phyloP scores from a whole-genome alignment of 306 rosid species.

The Sindora glabra region DNA sequence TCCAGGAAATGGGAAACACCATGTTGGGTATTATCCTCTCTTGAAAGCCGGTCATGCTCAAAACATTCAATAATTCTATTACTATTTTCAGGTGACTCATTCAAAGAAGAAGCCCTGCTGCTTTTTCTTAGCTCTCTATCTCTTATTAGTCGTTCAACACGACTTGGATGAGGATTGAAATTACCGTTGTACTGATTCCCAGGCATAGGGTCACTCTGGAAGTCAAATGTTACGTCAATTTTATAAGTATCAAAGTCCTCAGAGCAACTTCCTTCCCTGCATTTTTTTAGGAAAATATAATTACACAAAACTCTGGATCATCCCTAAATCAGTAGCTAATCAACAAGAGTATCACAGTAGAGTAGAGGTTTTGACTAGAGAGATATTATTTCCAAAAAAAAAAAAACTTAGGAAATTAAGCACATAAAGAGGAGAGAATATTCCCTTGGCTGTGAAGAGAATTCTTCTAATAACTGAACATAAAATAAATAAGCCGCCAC shows the following conservation, averaged over 20 bases:
- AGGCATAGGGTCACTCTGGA: slow-evolving; percentile 63
- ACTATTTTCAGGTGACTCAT: slow-evolving; percentile 39
- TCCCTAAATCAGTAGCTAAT: slow-evolving; percentile 2
- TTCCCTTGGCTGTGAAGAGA: background rate
- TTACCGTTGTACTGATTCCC: slow-evolving; percentile 55
- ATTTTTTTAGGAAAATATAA: slow-evolving; percentile 17
- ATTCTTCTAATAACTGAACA: background rate
- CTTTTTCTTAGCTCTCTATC: slow-evolving; percentile 55
- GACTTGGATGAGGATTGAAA: slow-evolving; percentile 31
- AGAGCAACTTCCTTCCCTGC: slow-evolving; percentile 39
- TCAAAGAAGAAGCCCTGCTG: slow-evolving; percentile 30
- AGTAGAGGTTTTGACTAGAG: background rate
- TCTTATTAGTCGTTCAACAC: slow-evolving; percentile 60
- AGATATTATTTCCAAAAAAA: background rate
- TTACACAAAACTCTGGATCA: slow-evolving; percentile 11
- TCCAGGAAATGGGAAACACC: slow-evolving; percentile 31
- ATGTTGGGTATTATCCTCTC: slow-evolving; percentile 45
- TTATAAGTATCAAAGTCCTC: slow-evolving; percentile 20
- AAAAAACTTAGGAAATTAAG: background rate
- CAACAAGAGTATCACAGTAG: background rate
- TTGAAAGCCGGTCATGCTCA: slow-evolving; percentile 40
- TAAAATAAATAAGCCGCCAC: background rate
- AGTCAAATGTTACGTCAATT: slow-evolving; percentile 36
- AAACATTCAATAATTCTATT: slow-evolving; percentile 23
- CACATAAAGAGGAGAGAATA: background rate